These are phyloP conservation scores for Candida corydali DNA, from an alignment of 805 yeast genomes.

Conservation along the genomic window DNA sequence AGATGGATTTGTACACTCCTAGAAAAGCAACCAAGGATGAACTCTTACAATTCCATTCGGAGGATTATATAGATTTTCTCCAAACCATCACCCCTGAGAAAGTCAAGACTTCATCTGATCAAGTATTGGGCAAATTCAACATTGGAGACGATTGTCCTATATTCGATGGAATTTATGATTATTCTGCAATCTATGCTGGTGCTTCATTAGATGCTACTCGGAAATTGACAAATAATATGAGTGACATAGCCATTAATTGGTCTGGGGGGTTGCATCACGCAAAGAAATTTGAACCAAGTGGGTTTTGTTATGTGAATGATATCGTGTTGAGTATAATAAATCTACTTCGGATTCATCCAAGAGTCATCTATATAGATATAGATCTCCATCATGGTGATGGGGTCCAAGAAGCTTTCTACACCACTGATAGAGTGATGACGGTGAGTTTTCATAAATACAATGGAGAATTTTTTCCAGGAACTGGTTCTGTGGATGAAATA, in stretches of 20 bases:
- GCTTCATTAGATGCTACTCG: conserved; percentile 93
- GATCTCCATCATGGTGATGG: conserved; percentile 98
- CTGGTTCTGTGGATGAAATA: conserved; percentile 85
- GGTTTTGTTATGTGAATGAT: conserved; percentile 93
- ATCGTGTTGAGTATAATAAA: conserved; percentile 86
- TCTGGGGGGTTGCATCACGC: conserved; percentile 98
- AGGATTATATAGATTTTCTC: conserved; percentile 78
- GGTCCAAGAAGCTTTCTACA: conserved; percentile 93
- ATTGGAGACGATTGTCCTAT: conserved; percentile 95
- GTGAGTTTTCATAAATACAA: conserved; percentile 90
- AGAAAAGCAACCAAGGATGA: conserved; percentile 79
- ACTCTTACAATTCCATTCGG: conserved; percentile 76
- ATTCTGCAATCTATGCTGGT: conserved; percentile 84
- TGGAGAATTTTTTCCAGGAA: conserved; percentile 96
- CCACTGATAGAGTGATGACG: conserved; percentile 95
- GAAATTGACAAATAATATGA: conserved; percentile 76
- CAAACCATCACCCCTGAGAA: conserved; percentile 75
- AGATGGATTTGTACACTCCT: conserved; percentile 87
- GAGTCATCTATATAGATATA: conserved; percentile 90
- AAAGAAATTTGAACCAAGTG: conserved; percentile 88
- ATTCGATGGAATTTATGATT: conserved; percentile 92
- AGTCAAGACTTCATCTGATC: conserved; percentile 52
- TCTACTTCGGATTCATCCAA: conserved; percentile 80
- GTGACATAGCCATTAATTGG: conserved; percentile 94
- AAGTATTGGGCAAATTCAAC: conserved; percentile 64